phyloP scores from a whole-genome alignment of 345 rosid genomes.

The Garcia nutans region DNA sequence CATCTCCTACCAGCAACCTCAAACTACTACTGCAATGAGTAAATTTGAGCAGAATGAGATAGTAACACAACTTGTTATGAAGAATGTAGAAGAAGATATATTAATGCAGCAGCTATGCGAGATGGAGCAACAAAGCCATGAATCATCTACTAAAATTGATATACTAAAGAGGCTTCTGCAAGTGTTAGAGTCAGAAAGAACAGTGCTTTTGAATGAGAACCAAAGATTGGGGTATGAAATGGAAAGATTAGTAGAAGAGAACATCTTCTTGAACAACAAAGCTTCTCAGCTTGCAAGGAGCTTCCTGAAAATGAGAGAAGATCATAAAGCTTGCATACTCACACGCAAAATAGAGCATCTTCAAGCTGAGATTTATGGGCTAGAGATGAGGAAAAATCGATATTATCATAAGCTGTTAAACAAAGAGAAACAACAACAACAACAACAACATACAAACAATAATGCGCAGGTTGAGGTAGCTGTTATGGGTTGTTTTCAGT shows the following conservation, averaged over 20 bases:
- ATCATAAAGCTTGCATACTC: slow-evolving; percentile 49
- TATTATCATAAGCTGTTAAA: slow-evolving; percentile 29
- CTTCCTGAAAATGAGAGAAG: slow-evolving; percentile 66
- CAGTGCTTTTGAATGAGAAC: slow-evolving; percentile 53
- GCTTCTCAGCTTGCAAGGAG: slow-evolving; percentile 59
- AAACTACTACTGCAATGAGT: background rate
- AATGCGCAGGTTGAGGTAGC: background rate
- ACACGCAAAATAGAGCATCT: slow-evolving; percentile 46
- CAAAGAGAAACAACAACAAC: background rate
- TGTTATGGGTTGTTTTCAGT: slow-evolving; percentile 22
- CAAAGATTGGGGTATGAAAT: slow-evolving; percentile 45
- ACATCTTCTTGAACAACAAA: slow-evolving; percentile 54
- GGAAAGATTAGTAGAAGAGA: slow-evolving; percentile 51
- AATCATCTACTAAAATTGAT: slow-evolving; percentile 50
- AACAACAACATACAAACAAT: background rate
- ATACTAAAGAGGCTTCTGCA: slow-evolving; percentile 59
- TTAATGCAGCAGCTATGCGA: slow-evolving; percentile 3
- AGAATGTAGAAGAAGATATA: slow-evolving; percentile 53
- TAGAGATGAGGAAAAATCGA: slow-evolving; percentile 57
- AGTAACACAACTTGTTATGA: slow-evolving; percentile 47
- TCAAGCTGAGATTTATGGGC: slow-evolving; percentile 41
- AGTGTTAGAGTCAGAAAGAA: slow-evolving; percentile 68
- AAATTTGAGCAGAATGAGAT: slow-evolving; percentile 29
- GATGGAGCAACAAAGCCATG: slow-evolving; percentile 32
- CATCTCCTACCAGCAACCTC: slow-evolving; percentile 37